phyloP scores from a whole-genome alignment of 306 rosid species.

The Lablab purpureus region DNA sequence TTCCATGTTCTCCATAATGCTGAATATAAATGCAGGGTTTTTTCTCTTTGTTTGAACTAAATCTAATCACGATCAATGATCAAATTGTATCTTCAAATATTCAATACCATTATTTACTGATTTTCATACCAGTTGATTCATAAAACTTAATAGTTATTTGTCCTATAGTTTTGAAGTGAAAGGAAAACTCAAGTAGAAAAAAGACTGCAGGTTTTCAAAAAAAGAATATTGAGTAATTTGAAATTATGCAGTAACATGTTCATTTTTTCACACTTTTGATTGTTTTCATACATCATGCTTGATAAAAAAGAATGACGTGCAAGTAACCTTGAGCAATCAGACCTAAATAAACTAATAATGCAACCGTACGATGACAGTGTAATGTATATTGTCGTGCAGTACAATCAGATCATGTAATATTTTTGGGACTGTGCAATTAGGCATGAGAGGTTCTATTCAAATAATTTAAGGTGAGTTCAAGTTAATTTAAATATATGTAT shows the following conservation, averaged over 20 bases:
- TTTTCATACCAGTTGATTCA: too few relatives aligned
- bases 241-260: neutral
- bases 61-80: too few relatives aligned
- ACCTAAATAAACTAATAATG: neutral
- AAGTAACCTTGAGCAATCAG: constrained; percentile 26
- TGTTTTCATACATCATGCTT: neutral
- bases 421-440: neutral
- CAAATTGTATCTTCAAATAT: too few relatives aligned
- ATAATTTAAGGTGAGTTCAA: neutral
- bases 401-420: neutral
- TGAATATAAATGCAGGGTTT: neutral
- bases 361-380: neutral
- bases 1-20: neutral
- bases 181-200: neutral
- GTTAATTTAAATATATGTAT: neutral
- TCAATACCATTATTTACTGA: too few relatives aligned
- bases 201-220: neutral
- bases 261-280: neutral
- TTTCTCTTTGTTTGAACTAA: too few relatives aligned
- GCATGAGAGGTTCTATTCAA: neutral
- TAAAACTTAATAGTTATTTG: too few relatives aligned
- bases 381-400: neutral
- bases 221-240: neutral
- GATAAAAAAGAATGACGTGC: constrained; percentile 3
- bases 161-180: neutral